Evolutionary conservation across 352 stramenopile species (phyloP).

Genomic region (Blastocystis sp.): DNA sequence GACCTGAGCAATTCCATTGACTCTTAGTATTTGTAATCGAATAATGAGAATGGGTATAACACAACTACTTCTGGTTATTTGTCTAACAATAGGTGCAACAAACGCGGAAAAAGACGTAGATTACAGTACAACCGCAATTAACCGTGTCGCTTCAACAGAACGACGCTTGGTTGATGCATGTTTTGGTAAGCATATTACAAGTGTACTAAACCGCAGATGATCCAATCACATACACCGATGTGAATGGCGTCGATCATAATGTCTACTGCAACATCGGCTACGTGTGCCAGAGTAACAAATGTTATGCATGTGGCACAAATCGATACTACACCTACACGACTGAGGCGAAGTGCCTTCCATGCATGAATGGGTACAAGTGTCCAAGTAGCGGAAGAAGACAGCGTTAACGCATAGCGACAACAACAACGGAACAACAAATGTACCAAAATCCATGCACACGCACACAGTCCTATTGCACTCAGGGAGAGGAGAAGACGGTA

Average conservation of each 20-base stretch:
- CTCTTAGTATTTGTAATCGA: not conserved
- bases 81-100: not conserved
- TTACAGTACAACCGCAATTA: not conserved
- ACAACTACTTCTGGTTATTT: not conserved
- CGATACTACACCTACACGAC: slow-evolving; percentile 10
- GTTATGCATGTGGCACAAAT: not conserved
- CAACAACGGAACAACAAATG: slow-evolving; percentile 44
- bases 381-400: not conserved
- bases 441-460: slow-evolving; percentile 50
- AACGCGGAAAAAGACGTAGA: not conserved
- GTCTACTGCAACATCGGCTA: slow-evolving; percentile 12
- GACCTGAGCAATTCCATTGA: not conserved
- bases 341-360: not conserved
- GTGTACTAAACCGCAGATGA: not conserved
- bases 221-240: slow-evolving; percentile 41
- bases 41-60: not conserved
- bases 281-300: not conserved
- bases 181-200: not conserved
- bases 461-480: slow-evolving; percentile 7
- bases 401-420: slow-evolving; percentile 1
- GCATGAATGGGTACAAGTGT: slow-evolving; percentile 46
- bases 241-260: not conserved
- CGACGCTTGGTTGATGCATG: slow-evolving; percentile 3
- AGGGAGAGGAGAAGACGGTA: not conserved
- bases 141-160: not conserved